Conservation (phyloP, 371 early-diverging fungal genomes). For the Mortierella sp. region DNA sequence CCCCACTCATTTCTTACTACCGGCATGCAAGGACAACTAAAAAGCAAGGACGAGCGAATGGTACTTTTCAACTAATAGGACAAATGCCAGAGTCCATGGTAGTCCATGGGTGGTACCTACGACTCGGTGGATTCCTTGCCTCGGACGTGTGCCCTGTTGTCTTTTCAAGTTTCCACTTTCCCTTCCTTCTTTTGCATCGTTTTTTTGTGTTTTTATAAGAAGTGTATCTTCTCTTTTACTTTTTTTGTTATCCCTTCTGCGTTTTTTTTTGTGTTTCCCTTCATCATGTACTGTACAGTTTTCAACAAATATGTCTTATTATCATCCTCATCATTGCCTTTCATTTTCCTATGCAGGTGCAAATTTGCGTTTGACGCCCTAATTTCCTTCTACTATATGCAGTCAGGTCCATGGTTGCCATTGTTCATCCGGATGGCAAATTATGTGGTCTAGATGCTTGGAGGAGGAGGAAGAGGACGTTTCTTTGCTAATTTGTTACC, state of each 20-base stretch:
- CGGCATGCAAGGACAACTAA: no score
- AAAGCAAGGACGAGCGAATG: no score
- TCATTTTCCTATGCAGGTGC: neutral
- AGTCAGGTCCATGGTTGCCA: neutral
- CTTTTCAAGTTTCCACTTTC: neutral
- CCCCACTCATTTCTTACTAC: neutral
- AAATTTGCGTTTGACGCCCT: neutral
- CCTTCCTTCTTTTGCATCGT: neutral
- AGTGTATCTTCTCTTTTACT: slow-evolving; percentile 12
- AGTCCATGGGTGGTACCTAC: neutral
- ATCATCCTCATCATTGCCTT: slow-evolving; percentile 4
- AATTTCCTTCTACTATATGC: neutral
- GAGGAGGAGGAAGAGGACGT: neutral
- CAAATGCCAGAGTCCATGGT: no score
- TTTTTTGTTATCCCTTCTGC: neutral
- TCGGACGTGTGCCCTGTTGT: neutral
- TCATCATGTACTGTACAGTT: slow-evolving; percentile 22
- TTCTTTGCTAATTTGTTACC: neutral
- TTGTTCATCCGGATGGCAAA: neutral
- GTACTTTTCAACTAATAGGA: no score
- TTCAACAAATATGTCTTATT: slow-evolving; percentile 45
- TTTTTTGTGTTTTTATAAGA: slow-evolving; percentile 7
- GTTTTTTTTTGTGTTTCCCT: slow-evolving; percentile 18
- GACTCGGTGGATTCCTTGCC: neutral
- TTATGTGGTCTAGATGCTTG: neutral